phyloP scores from a whole-genome alignment of 2,329 filamentous ascomycete genomes.

The Fonsecaea monophora region DNA sequence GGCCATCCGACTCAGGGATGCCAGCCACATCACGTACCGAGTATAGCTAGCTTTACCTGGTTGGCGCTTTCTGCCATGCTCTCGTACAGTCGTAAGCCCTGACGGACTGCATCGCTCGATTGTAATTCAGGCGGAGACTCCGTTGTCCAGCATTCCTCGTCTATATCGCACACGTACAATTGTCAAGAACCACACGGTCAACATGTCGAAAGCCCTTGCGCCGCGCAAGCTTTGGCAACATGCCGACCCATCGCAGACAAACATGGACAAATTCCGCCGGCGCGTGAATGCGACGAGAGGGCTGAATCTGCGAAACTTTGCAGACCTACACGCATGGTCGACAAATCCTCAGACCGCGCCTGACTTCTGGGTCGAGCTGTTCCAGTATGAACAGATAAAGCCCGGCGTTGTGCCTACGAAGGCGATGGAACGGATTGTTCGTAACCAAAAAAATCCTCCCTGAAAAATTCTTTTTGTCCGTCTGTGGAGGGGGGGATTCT shows the following conservation, averaged over 20 bases:
- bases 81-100: too few relatives aligned
- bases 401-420: background rate
- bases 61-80: too few relatives aligned
- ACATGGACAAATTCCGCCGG: slow-evolving; percentile 9
- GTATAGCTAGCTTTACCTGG: too few relatives aligned
- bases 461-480: too few relatives aligned
- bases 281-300: background rate
- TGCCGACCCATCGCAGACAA: background rate
- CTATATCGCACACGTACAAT: too few relatives aligned
- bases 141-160: too few relatives aligned
- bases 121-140: too few relatives aligned
- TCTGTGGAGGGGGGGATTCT: background rate
- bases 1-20: too few relatives aligned
- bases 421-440: background rate
- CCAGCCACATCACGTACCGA: too few relatives aligned
- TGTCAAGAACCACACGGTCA: background rate
- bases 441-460: background rate
- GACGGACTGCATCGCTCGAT: too few relatives aligned
- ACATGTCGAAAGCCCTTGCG: background rate
- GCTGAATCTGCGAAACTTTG: background rate
- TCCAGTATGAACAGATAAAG: slow-evolving; percentile 4
- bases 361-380: slow-evolving; percentile 15
- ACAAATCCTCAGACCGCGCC: background rate
- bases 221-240: background rate
- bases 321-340: slow-evolving; percentile 9